These are phyloP conservation scores for Austroboletus eburneus DNA, from an alignment of 768 basidiomycete genomes.

Conservation along the genomic window DNA sequence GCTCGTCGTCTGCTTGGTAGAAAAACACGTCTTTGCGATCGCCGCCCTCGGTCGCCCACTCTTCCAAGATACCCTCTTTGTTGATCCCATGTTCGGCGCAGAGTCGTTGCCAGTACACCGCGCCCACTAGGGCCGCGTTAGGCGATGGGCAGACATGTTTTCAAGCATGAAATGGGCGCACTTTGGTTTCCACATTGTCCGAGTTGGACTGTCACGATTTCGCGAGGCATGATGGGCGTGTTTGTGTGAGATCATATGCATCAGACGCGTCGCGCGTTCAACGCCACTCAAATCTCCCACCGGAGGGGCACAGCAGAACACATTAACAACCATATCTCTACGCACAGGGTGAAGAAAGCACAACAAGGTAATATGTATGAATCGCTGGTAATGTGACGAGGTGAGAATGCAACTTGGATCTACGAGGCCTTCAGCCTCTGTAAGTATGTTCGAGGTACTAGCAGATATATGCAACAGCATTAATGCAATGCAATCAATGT, in stretches of 20 bases:
- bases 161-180: conserved; percentile 37
- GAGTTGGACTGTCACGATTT: conserved; percentile 79
- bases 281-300: no score
- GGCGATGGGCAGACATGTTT: conserved; percentile 3
- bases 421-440: conserved; percentile 34
- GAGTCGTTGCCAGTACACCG: conserved; percentile 97
- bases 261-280: conserved; percentile 8
- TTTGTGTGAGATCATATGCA: conserved; percentile 6
- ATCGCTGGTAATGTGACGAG: conserved; percentile 18
- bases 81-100: conserved; percentile 99
- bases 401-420: conserved; percentile 20
- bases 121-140: conserved; percentile 62
- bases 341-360: conserved; percentile 10
- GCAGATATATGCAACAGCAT: conserved; percentile 13
- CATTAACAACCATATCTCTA: conserved; percentile 10
- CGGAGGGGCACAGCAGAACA: conserved; percentile 15
- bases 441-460: conserved; percentile 24
- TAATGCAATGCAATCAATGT: conserved; percentile 9
- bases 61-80: conserved; percentile 92
- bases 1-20: conserved; percentile 99
- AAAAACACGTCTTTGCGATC: conserved; percentile 99
- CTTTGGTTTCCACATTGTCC: conserved; percentile 95
- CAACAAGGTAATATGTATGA: conserved; percentile 22
- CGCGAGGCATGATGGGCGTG: conserved; percentile 60
- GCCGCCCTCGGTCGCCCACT: conserved; percentile 93